phyloP scores from a whole-genome alignment of 306 rosid genomes.

The Cicer judaicum region DNA sequence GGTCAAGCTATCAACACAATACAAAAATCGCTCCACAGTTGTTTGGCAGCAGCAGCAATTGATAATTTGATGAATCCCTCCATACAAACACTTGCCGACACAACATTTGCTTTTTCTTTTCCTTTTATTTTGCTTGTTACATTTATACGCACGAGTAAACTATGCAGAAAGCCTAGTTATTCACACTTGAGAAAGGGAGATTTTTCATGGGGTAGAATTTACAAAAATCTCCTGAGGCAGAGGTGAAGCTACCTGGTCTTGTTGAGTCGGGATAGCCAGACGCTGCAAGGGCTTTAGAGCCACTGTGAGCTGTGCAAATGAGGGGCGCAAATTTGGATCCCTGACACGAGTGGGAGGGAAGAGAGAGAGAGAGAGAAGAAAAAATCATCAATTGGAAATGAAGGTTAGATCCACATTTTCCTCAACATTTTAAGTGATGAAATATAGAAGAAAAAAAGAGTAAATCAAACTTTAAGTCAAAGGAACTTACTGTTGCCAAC shows the following conservation, averaged over 20 bases:
- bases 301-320: slow-evolving; percentile 73
- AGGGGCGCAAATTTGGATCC: slow-evolving; percentile 94
- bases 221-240: slow-evolving; percentile 77
- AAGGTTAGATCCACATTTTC: slow-evolving; percentile 24
- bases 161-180: slow-evolving; percentile 50
- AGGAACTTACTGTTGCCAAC: slow-evolving; percentile 95
- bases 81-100: slow-evolving; percentile 37
- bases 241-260: slow-evolving; percentile 71
- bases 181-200: slow-evolving; percentile 61
- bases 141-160: slow-evolving; percentile 43
- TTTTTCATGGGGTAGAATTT: slow-evolving; percentile 74
- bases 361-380: neutral
- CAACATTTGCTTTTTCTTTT: slow-evolving; percentile 37
- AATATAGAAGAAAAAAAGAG: neutral
- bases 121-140: slow-evolving; percentile 27
- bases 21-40: slow-evolving; percentile 60
- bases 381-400: slow-evolving; percentile 34
- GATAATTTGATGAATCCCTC: slow-evolving; percentile 45
- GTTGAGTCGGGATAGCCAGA: slow-evolving; percentile 66
- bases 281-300: slow-evolving; percentile 89
- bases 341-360: slow-evolving; percentile 46
- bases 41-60: slow-evolving; percentile 55
- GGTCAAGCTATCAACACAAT: slow-evolving; percentile 47
- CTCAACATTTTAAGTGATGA: slow-evolving; percentile 2
- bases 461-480: slow-evolving; percentile 41